A percentile compares a stretch with the other conserved stretches of the same genome.
Evolutionary conservation across 2,329 filamentous ascomycete genomes (phyloP).

Genomic region (Coniochaeta sp.): DNA sequence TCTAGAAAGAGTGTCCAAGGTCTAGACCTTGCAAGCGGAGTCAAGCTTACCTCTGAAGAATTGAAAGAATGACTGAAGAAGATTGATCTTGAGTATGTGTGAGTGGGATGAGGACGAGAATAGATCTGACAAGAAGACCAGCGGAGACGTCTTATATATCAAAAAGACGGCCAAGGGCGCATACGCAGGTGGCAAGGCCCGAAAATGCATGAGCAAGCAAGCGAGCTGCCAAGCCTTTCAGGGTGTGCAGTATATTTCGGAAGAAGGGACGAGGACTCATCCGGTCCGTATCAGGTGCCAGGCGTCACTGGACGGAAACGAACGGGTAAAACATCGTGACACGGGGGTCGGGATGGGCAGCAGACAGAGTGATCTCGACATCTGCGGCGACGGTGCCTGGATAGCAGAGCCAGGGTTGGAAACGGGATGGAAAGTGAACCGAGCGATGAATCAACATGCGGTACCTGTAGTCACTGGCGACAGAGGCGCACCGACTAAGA

Average conservation of each 20-base stretch:
- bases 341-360: constrained; percentile 2
- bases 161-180: constrained; percentile 4
- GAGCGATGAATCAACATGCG: neutral
- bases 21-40: neutral
- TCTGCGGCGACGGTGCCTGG: neutral
- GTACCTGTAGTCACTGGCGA: neutral
- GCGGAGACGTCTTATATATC: constrained; percentile 30
- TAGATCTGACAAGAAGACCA: constrained; percentile 12
- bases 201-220: constrained; percentile 17
- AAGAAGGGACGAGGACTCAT: constrained; percentile 26
- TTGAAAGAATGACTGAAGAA: constrained; percentile 36
- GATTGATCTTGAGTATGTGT: constrained; percentile 21
- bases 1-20: neutral
- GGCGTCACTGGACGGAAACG: constrained; percentile 20
- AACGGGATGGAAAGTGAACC: constrained; percentile 2
- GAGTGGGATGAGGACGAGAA: constrained; percentile 27
- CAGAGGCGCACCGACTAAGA: neutral
- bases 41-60: constrained; percentile 36
- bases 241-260: constrained; percentile 25
- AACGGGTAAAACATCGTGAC: constrained; percentile 22
- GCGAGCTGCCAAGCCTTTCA: constrained; percentile 20
- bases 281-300: constrained; percentile 33
- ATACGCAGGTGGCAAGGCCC: neutral
- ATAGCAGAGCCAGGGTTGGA: neutral
- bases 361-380: neutral